Evolutionary conservation across 768 basidiomycete species (phyloP), one percentile per base, ranked within the genome.

Genomic region (Podaxis sp.): DNA sequence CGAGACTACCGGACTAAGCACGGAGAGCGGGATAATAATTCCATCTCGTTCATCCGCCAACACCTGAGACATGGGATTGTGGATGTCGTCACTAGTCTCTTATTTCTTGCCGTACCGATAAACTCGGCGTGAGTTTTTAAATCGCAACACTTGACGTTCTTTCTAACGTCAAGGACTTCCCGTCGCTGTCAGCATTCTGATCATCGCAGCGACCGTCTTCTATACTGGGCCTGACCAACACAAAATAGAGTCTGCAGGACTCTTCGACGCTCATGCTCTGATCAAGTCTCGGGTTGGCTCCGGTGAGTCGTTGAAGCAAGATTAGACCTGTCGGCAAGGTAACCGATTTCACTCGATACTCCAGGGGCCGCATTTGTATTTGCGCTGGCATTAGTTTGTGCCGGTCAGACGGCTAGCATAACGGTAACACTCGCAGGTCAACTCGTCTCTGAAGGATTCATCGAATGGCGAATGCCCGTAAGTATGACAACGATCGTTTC

Each of bases 401-500:
- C 89, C 0, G 91, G 93, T 0, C 91, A 95, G 72, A 87, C 87
- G 42, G 88, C 93, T 2, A 87, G 86, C 42, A 82, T 94, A 62
- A 87, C 92, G 0, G 91, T 88, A 6, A 93, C 91, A 0, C 77
- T 93, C 38, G 86, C 89, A 3, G 91, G 92, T 0, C 92, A 93
- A 73, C 84, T 89, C 39, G 87, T 94, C 55, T 86, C 85, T 1
- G 92, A 93, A 69, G 91, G 92, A 0, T 91, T 92, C 72, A 82
- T 93, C 66, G 84, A 84, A 63, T 93, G 90, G 90, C 80, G 82
- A 63, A 81, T 90, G 26, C 86, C 88, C 71, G 76, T 77, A 66
- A 33, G 76, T 67, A 39, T 60, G 40, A 17, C 42, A 24, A 52
- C 42, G 24, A 38, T 52, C 51, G 9, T 22, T 26, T 17, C 26